Evolutionary conservation across 331 rosid species (phyloP).

Genomic region (Telfairia occidentalis): DNA sequence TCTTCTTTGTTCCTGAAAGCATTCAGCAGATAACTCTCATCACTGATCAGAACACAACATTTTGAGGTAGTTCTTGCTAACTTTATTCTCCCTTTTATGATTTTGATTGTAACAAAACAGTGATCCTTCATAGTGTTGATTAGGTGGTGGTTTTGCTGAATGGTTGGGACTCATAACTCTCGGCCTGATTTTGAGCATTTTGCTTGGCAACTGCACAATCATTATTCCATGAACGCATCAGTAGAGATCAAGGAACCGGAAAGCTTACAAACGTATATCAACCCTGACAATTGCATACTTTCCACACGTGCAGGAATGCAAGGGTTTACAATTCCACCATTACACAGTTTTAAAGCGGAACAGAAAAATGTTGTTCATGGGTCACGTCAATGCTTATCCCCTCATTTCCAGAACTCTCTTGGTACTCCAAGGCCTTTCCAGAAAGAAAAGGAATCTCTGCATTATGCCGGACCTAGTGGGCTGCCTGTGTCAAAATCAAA

Average conservation of each 20-base stretch:
- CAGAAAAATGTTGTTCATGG: conserved; percentile 16
- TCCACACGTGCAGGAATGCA: conserved; percentile 16
- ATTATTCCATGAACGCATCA: conserved; percentile 18
- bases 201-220: conserved; percentile 43
- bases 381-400: conserved; percentile 14
- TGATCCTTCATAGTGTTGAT: conserved; percentile 14
- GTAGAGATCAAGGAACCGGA: conserved; percentile 21
- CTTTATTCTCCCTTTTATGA: neutral
- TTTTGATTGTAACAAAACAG: conserved; percentile 13
- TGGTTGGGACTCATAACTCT: conserved; percentile 35
- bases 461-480: conserved; percentile 10
- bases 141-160: conserved; percentile 34
- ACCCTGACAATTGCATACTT: conserved; percentile 1
- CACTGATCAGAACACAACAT: conserved; percentile 9
- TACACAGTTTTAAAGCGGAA: conserved; percentile 13
- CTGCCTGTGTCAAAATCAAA: conserved; percentile 18
- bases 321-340: conserved; percentile 12
- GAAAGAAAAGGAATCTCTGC: conserved; percentile 3
- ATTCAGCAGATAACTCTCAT: conserved; percentile 8
- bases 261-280: conserved; percentile 13
- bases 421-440: conserved; percentile 7
- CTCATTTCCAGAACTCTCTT: conserved; percentile 13
- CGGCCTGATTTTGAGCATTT: conserved; percentile 19
- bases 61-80: conserved; percentile 17
- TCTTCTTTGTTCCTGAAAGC: conserved; percentile 18